Base-by-base conservation (phyloP, 331 rosid species). In the Rhamnella rubrinervis region DNA sequence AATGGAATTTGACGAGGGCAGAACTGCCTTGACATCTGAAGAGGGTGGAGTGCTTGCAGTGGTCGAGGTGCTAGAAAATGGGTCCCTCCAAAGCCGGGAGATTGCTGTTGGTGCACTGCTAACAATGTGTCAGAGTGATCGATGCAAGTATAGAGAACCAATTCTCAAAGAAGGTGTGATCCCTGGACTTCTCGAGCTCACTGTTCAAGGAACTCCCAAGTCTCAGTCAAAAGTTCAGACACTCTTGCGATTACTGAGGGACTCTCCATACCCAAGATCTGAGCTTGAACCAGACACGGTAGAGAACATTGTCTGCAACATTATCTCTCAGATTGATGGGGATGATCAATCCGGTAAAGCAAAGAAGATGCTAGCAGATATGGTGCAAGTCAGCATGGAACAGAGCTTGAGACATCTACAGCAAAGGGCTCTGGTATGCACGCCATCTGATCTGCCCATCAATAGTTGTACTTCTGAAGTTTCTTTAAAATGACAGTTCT, bases 361-460 rank as follows among this genome's bases (percentile, higher is more conserved):
- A 7, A 89, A 86, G 89, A 92, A 89, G 82, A 89, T 89, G 88
- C 78, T 92, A 20, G 91, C 95, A 13, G 96, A 92, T 79, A 89
- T 89, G 96, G 96, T 89, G 56, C 96, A 89, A 82, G 96, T 92
- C 41, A 95, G 98, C 82, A 92, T 89, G 98, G 96, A 89, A 41
- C 97, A 86, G 77, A 92, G 96, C 78, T 76, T 89, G 86, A 83
- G 91, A 60, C 98, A 92, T 82, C 81, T 93, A 25, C 98, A 92
- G 69, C 90, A 79, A 76, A 82, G 98, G 79, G 98, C 93, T 60
- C 82, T 92, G 66, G 89, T 87, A 40, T 87, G 87, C 80, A 86
- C 93, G 12, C 85, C 97, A 16, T 83, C 80, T 80, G 93, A 90
- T 76, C 68, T 80, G 55, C 78, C 88, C 58, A 75, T 87, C 56